Evolutionary conservation across 2,329 filamentous ascomycete species (phyloP).

Genomic region (Trichoderma koningii): DNA sequence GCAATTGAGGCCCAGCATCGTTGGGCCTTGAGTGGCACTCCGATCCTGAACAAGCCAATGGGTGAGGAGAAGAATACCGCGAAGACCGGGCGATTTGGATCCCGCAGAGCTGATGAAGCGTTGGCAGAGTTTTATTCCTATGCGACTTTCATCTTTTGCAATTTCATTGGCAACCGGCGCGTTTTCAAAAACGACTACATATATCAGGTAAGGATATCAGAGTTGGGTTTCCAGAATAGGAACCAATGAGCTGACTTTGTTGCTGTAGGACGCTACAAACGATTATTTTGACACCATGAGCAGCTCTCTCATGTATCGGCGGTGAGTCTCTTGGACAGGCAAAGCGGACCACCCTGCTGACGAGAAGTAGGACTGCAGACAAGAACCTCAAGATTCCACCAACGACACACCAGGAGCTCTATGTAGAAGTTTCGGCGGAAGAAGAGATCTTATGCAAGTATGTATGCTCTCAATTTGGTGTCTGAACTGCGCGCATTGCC

Average conservation of each 20-base stretch:
- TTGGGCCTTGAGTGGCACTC: conserved; percentile 44
- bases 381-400: conserved; percentile 35
- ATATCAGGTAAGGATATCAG: conserved; percentile 25
- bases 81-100: background rate
- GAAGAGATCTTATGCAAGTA: conserved; percentile 37
- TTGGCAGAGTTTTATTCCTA: conserved; percentile 42
- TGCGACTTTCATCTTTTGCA: conserved; percentile 38
- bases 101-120: conserved; percentile 28
- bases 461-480: background rate
- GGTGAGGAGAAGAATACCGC: conserved; percentile 28
- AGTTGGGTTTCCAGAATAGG: background rate
- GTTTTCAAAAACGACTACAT: conserved; percentile 32
- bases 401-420: conserved; percentile 29
- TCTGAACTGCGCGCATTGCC: background rate
- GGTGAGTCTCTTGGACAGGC: conserved; percentile 29
- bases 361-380: background rate
- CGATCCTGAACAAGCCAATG: conserved; percentile 37
- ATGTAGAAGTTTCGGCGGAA: conserved; percentile 33
- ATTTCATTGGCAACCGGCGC: conserved; percentile 3
- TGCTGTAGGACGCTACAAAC: conserved; percentile 26
- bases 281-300: conserved; percentile 31
- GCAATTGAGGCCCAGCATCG: conserved; percentile 36
- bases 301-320: conserved; percentile 35
- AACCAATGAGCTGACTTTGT: background rate
- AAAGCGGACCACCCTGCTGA: conserved; percentile 31